Conservation (phyloP, 371 early-diverging fungal genomes). For the Mortierella sp. region DNA sequence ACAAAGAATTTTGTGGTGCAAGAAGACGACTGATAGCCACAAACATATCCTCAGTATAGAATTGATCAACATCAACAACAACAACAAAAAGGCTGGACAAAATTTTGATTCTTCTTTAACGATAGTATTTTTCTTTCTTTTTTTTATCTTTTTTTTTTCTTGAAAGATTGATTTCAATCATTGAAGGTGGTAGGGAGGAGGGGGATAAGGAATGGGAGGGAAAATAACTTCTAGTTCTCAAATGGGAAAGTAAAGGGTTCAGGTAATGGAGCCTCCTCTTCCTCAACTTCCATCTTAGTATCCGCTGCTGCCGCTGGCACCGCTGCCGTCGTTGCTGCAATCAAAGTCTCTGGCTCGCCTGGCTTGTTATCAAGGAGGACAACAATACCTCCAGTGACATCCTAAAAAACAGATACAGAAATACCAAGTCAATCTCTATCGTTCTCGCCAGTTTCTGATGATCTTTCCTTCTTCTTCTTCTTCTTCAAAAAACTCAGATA, state of each 20-base stretch:
- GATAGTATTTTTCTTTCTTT: too few relatives aligned
- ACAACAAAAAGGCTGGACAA: too few relatives aligned
- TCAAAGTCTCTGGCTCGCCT: conserved; percentile 67
- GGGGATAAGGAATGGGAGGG: not conserved
- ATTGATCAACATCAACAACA: too few relatives aligned
- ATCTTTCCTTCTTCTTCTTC: too few relatives aligned
- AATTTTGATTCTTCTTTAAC: too few relatives aligned
- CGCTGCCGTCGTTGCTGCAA: conserved; percentile 48
- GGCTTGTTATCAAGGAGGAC: conserved; percentile 74
- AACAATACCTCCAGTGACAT: conserved; percentile 80
- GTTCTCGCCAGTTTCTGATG: conserved; percentile 1
- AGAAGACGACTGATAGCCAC: too few relatives aligned
- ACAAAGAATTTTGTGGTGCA: too few relatives aligned
- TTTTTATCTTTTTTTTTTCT: too few relatives aligned
- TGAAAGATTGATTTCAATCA: too few relatives aligned
- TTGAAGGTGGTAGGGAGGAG: not conserved
- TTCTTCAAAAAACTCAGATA: not conserved
- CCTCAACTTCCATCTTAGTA: conserved; percentile 54
- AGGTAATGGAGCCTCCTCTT: conserved; percentile 81
- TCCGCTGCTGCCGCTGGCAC: conserved; percentile 13
- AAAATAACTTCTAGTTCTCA: conserved; percentile 56
- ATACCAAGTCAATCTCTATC: too few relatives aligned
- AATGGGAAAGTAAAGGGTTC: conserved; percentile 91
- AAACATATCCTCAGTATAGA: too few relatives aligned
- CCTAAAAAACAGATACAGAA: conserved; percentile 40